Percentiles rank a stretch among this genome's conserved stretches.
Evolutionary conservation across 805 yeast species (phyloP).

Genomic region (Saccharomycopsis sp.): DNA sequence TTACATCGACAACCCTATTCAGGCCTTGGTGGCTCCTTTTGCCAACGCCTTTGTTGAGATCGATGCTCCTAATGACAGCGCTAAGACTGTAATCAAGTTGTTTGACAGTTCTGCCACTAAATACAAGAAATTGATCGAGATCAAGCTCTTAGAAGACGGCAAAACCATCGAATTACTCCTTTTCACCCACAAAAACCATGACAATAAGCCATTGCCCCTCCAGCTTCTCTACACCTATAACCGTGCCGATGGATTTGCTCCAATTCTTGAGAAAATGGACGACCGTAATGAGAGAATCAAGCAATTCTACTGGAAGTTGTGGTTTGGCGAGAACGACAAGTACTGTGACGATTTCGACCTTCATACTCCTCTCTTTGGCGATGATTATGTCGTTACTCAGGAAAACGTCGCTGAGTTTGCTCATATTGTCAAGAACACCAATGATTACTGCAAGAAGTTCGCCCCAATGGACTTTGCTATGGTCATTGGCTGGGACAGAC

Average conservation of each 20-base stretch:
- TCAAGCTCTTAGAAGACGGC: conserved; percentile 42
- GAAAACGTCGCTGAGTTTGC: conserved; percentile 85
- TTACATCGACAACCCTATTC: conserved; percentile 73
- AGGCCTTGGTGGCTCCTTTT: conserved; percentile 71
- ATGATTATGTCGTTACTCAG: conserved; percentile 57
- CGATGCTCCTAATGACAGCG: conserved; percentile 41
- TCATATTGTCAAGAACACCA: conserved; percentile 91
- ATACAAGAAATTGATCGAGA: conserved; percentile 56
- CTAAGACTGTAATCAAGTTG: conserved; percentile 56
- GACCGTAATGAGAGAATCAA: conserved; percentile 91
- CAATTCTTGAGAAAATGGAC: conserved; percentile 82
- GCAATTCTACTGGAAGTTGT: conserved; percentile 93
- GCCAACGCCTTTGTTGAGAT: conserved; percentile 57
- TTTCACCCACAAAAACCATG: conserved; percentile 85
- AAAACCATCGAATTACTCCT: conserved; percentile 59
- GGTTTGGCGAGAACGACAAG: conserved; percentile 61
- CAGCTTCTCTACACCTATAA: conserved; percentile 72
- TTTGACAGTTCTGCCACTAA: conserved; percentile 70
- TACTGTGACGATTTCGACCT: conserved; percentile 49
- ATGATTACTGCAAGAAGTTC: conserved; percentile 40
- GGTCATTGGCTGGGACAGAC: conserved; percentile 97
- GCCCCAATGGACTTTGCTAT: conserved; percentile 99
- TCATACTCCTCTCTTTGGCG: conserved; percentile 42
- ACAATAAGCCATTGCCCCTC: conserved; percentile 64
- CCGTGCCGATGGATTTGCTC: conserved; percentile 91